phyloP scores from a whole-genome alignment of 306 rosid genomes.

The Calophaca sinica region DNA sequence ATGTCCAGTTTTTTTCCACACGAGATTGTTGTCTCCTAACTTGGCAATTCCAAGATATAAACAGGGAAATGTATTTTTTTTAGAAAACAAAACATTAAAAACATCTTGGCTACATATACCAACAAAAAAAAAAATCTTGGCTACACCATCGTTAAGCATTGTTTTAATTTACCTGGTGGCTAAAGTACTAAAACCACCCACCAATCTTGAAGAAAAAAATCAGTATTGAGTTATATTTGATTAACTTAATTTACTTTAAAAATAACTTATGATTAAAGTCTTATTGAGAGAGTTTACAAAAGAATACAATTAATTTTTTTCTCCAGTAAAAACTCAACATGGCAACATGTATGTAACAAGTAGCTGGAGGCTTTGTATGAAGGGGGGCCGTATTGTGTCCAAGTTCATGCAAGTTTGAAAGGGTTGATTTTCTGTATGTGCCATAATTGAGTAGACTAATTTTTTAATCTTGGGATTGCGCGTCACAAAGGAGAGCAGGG shows the following conservation, averaged over 20 bases:
- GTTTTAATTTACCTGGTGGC: too few species aligned
- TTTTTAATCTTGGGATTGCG: not conserved
- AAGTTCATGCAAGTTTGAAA: slow-evolving; percentile 41
- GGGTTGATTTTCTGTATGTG: slow-evolving; percentile 40
- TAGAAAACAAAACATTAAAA: not conserved
- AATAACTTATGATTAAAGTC: not conserved
- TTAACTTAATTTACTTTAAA: not conserved
- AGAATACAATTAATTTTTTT: not conserved
- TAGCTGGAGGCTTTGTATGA: not conserved
- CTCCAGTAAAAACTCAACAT: not conserved
- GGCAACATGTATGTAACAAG: not conserved
- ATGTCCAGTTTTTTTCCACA: too few species aligned
- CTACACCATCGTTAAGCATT: too few species aligned
- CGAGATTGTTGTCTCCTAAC: too few species aligned
- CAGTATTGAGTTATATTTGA: too few species aligned
- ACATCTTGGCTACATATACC: not conserved
- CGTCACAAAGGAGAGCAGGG: not conserved
- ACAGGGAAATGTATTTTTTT: not conserved
- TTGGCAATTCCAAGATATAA: not conserved
- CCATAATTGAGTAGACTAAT: not conserved
- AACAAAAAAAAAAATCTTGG: not conserved
- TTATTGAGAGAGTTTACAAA: not conserved
- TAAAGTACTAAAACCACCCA: too few species aligned
- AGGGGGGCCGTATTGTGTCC: slow-evolving; percentile 34
- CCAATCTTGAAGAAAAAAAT: too few species aligned